Conservation (phyloP, 2,329 filamentous ascomycete species). For the Talaromyces sp. region DNA sequence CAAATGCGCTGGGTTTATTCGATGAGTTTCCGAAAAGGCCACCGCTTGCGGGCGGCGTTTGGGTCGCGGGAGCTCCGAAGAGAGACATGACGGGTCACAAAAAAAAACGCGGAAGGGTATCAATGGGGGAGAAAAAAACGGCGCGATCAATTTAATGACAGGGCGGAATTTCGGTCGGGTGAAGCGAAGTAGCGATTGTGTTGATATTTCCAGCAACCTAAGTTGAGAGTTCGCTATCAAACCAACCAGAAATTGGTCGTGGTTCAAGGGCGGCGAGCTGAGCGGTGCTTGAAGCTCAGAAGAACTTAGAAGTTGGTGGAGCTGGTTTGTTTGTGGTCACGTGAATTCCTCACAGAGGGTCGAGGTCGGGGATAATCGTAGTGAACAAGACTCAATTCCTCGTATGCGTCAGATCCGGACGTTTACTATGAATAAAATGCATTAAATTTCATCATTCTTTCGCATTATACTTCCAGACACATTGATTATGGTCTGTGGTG, state of each 20-base stretch:
- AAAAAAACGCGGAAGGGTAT: slow-evolving; percentile 13
- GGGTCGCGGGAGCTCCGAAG: slow-evolving; percentile 35
- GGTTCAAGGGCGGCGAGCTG: slow-evolving; percentile 15
- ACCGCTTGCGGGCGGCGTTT: slow-evolving; percentile 20
- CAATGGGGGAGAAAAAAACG: slow-evolving; percentile 21
- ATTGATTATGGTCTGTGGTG: no score
- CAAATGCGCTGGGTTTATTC: slow-evolving; percentile 44
- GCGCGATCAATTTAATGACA: slow-evolving; percentile 7
- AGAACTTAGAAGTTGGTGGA: slow-evolving; percentile 23
- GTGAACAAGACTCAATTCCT: no score
- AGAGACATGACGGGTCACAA: slow-evolving; percentile 39
- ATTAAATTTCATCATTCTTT: no score
- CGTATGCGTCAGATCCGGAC: no score
- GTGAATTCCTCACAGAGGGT: slow-evolving; percentile 11
- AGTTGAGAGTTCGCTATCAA: slow-evolving; percentile 3
- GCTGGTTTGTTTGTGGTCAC: slow-evolving; percentile 29
- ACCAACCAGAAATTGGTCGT: slow-evolving; percentile 10
- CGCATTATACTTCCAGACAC: no score
- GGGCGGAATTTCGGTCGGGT: slow-evolving; percentile 1
- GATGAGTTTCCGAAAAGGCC: slow-evolving; percentile 36
- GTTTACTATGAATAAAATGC: no score
- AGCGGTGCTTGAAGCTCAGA: slow-evolving; percentile 23
- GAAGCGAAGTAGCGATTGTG: not conserved
- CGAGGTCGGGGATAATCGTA: not conserved
- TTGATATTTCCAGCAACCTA: not conserved